phyloP scores from a whole-genome alignment of 345 rosid species.

The Erodium maritimum region DNA sequence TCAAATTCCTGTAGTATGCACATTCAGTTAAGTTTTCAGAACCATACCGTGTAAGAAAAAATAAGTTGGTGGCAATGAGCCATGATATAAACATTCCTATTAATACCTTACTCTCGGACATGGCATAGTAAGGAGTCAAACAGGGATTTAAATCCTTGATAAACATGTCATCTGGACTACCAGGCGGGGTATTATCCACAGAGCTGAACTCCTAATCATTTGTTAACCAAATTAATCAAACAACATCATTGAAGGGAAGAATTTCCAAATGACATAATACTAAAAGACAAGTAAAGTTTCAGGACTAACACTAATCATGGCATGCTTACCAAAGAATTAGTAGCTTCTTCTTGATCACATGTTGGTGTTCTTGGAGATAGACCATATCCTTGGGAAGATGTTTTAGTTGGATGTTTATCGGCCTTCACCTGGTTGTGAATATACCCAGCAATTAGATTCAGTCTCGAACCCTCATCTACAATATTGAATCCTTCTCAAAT shows the following conservation, averaged over 20 bases:
- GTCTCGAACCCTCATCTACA: no score
- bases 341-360: conserved; percentile 40
- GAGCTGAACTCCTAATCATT: conserved; percentile 58
- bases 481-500: no score
- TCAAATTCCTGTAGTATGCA: conserved; percentile 32
- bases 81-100: no score
- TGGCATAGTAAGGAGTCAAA: conserved; percentile 52
- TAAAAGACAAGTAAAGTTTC: no score
- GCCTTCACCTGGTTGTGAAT: conserved; percentile 59
- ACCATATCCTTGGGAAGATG: conserved; percentile 21
- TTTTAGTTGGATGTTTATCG: conserved; percentile 35
- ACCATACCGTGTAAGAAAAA: no score
- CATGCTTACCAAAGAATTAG: conserved; percentile 52
- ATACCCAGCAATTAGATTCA: background rate
- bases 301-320: background rate
- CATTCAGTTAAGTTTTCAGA: no score
- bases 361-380: conserved; percentile 43
- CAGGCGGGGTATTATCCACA: conserved; percentile 33
- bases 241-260: background rate
- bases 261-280: no score
- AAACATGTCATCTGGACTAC: conserved; percentile 57
- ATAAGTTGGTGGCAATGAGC: no score
- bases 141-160: conserved; percentile 79
- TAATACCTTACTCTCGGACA: conserved; percentile 52
- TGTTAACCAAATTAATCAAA: no score